Percentiles rank a stretch among this genome's conserved stretches.
These are phyloP conservation scores for Mycena haematopus DNA, from an alignment of 768 basidiomycete species.

Conservation along the genomic window DNA sequence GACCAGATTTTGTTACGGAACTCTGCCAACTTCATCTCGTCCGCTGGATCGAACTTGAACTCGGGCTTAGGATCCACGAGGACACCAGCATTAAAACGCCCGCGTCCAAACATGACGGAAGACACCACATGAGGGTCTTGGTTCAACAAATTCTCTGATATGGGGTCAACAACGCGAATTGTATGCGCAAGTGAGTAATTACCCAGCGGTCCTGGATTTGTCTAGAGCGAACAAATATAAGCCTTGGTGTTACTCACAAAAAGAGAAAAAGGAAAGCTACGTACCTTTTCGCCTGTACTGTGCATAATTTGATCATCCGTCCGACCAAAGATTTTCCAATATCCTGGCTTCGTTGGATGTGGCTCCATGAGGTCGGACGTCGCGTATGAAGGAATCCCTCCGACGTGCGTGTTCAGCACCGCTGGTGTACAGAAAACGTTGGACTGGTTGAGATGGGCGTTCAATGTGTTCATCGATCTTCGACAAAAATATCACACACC, in stretches of 20 bases:
- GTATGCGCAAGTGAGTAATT: neutral
- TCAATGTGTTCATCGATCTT: neutral
- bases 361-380: constrained; percentile 50
- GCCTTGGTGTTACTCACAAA: no score
- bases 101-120: constrained; percentile 49
- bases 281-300: constrained; percentile 23
- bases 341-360: constrained; percentile 48
- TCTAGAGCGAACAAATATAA: neutral
- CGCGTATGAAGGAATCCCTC: constrained; percentile 47
- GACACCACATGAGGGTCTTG: constrained; percentile 40
- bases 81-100: constrained; percentile 46
- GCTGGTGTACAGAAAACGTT: constrained; percentile 29
- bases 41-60: constrained; percentile 39
- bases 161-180: neutral
- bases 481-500: constrained; percentile 34
- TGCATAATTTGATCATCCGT: constrained; percentile 45
- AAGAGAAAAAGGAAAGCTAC: neutral
- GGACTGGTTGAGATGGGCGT: constrained; percentile 26
- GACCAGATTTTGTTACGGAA: constrained; percentile 46
- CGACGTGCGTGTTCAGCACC: constrained; percentile 42
- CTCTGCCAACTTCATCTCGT: constrained; percentile 35
- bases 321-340: constrained; percentile 47
- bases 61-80: constrained; percentile 44
- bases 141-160: constrained; percentile 38
- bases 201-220: constrained; percentile 23